Evolutionary conservation across 2,329 filamentous ascomycete species (phyloP), one percentile per base, ranked within the genome.

Genomic region (Colletotrichum salicis): DNA sequence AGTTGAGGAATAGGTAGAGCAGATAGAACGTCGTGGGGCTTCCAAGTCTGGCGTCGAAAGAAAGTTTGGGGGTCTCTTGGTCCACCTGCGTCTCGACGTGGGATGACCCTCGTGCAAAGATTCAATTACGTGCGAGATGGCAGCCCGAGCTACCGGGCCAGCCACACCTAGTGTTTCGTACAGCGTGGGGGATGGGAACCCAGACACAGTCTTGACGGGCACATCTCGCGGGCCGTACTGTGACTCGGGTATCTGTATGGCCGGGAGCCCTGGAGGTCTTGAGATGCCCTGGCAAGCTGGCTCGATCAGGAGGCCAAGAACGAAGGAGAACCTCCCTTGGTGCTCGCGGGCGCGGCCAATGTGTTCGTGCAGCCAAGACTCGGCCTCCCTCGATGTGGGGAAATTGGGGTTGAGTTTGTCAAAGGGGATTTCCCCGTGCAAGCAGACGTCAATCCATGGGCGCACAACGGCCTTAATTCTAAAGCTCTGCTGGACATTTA

Each of bases 1-100:
- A 57, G n/a, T 31, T 24, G 11, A 22, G 22, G 10, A 52, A 33
- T 7, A 29, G 27, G 27, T 29, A 54, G 22, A 60, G 31, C 24
- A 59, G 24, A 45, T 29, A 51, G n/a, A 8, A 48, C 41, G 31
- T 51, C 24, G 64, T 31, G n/a, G 33, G 35, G 48, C 41, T 24
- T 54, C 29, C 29, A 27, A 15, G 27, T 11, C 33, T 48, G 71
- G 71, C 69, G 64, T 73, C 45, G 60, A 73, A 69, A 73, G 71
- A 73, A 72, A 65, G 69, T 73, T 73, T 64, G 69, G 60, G 69
- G 68, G 68, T 72, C 59, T 60, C 35, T 55, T 71, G 62, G 67
- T 73, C 71, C 67, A 71, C 68, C 69, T 57, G 45, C 62, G 62
- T 71, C 59, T 54, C 55, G 64, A 63, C 69, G 71, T 63, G 71